A percentile compares a stretch with the other conserved stretches of the same genome.
These are phyloP conservation scores for Fraxinus anomala DNA, from an alignment of 257 asterid genomes.

Conservation along the genomic window DNA sequence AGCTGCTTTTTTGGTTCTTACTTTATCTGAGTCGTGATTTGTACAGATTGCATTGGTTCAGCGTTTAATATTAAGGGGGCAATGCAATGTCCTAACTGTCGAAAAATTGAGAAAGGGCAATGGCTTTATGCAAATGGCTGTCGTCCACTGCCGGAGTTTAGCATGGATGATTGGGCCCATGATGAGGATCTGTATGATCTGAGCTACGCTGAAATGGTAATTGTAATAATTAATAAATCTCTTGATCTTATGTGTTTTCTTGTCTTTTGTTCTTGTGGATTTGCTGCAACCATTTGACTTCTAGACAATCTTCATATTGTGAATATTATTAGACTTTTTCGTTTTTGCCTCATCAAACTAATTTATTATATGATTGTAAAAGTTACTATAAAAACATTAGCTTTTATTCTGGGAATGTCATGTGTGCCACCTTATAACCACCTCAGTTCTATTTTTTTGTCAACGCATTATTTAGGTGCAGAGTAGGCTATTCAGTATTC, in stretches of 20 bases:
- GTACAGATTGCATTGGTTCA: slow-evolving; percentile 97
- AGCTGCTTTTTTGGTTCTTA: slow-evolving; percentile 4
- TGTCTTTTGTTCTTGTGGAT: not conserved
- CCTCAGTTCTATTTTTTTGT: not conserved
- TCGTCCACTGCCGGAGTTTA: slow-evolving; percentile 77
- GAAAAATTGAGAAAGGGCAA: slow-evolving; percentile 93
- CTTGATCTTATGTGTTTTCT: not conserved
- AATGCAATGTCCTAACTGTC: slow-evolving; percentile 99
- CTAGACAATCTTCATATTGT: slow-evolving; percentile 2
- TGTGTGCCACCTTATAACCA: not conserved
- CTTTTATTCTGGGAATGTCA: not conserved
- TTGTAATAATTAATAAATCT: not conserved
- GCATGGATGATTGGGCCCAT: slow-evolving; percentile 88
- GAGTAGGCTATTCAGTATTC: not conserved
- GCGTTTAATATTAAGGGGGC: slow-evolving; percentile 94
- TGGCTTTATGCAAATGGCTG: slow-evolving; percentile 91
- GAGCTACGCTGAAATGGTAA: slow-evolving; percentile 87
- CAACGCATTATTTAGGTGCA: not conserved
- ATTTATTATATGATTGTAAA: not conserved
- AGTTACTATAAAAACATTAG: not conserved
- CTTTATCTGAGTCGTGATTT: slow-evolving; percentile 17
- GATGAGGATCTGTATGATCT: slow-evolving; percentile 88
- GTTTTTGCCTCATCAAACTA: not conserved
- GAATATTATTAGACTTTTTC: not conserved
- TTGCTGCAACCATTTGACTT: not conserved